phyloP scores from a whole-genome alignment of 2,329 filamentous ascomycete species.

The Colletotrichum melonis region DNA sequence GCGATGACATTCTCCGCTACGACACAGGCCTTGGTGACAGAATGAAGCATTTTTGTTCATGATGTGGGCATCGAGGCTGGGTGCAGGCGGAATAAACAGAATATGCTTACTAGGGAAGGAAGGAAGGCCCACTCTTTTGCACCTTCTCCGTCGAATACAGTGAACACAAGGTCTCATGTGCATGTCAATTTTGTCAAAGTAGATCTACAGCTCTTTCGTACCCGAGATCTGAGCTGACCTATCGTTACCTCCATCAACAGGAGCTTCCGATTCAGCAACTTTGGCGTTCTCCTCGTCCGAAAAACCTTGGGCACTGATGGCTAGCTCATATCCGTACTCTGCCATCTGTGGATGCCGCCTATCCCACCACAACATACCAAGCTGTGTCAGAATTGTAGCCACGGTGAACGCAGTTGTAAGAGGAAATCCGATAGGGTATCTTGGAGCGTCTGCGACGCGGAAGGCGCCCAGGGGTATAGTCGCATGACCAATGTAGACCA shows the following conservation, averaged over 20 bases:
- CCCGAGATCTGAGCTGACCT: not conserved
- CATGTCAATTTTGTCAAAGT: too few species aligned
- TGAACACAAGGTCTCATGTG: too few species aligned
- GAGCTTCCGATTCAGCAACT: not conserved
- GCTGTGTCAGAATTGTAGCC: constrained; percentile 44
- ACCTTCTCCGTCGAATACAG: too few species aligned
- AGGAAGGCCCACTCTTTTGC: too few species aligned
- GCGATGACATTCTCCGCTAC: too few species aligned
- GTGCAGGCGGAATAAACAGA: too few species aligned
- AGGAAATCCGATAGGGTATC: constrained; percentile 51
- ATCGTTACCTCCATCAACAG: not conserved
- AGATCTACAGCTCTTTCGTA: not conserved
- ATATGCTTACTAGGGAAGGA: too few species aligned
- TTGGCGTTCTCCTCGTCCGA: constrained; percentile 26
- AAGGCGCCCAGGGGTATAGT: constrained; percentile 51
- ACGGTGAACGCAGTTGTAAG: constrained; percentile 47
- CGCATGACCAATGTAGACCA: constrained; percentile 52
- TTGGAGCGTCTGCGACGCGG: constrained; percentile 47
- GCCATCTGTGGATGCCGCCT: constrained; percentile 39
- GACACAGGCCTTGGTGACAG: too few species aligned
- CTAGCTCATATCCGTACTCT: constrained; percentile 31
- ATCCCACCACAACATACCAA: constrained; percentile 46
- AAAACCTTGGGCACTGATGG: not conserved
- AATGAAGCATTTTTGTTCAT: too few species aligned
- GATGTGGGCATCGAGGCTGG: too few species aligned